Evolutionary conservation across 441 rosid genomes (phyloP).

Genomic region (Gossypium laxum): DNA sequence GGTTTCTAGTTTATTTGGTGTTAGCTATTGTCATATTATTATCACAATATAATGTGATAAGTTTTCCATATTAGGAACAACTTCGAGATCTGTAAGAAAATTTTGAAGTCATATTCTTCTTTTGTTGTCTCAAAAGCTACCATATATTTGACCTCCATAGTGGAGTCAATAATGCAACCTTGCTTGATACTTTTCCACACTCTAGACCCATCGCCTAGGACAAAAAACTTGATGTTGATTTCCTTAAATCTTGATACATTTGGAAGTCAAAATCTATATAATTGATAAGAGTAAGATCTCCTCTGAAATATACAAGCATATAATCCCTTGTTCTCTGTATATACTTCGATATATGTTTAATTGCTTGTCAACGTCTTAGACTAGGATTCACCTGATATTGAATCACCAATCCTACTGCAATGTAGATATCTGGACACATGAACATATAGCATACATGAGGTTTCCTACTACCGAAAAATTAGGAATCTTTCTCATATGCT

Average conservation of each 20-base stretch:
- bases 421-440: neutral
- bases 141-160: neutral
- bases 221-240: neutral
- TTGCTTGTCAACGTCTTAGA: neutral
- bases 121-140: neutral
- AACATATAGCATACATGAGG: neutral
- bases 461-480: neutral
- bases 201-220: neutral
- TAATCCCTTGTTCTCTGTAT: neutral
- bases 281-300: neutral
- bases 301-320: neutral
- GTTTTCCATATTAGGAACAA: neutral
- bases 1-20: neutral
- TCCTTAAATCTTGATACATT: neutral
- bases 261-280: neutral
- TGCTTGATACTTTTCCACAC: neutral
- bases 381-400: neutral
- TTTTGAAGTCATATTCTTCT: too few species aligned
- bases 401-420: neutral
- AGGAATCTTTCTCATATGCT: neutral
- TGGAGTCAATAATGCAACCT: neutral
- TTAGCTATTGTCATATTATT: neutral
- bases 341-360: neutral
- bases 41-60: neutral
- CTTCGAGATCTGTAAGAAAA: neutral